Conservation (phyloP, 306 rosid genomes). For the Benincasa hispida region DNA sequence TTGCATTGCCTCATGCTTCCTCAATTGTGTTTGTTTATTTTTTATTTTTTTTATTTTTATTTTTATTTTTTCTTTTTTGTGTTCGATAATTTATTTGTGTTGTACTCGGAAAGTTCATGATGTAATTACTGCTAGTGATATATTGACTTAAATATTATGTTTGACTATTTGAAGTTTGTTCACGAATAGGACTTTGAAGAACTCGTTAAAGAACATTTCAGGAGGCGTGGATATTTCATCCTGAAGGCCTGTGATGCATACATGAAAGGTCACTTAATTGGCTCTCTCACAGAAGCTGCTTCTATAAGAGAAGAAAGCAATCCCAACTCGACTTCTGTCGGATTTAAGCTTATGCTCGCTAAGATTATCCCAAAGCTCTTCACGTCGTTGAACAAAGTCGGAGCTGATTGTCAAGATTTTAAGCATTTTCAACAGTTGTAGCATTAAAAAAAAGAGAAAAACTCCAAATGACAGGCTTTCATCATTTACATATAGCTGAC, state of each 20-base stretch:
- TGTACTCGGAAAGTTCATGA: not conserved
- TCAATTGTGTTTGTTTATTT: not conserved
- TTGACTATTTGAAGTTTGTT: conserved; percentile 6
- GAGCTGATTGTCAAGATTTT: conserved; percentile 78
- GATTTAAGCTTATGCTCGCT: conserved; percentile 89
- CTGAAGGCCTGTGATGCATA: conserved; percentile 93
- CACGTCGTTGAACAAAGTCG: conserved; percentile 46
- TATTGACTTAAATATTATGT: not conserved
- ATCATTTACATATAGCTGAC: conserved; percentile 1
- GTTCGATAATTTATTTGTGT: not conserved
- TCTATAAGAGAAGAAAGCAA: conserved; percentile 39
- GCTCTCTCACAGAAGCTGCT: conserved; percentile 64
- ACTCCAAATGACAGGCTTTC: not conserved
- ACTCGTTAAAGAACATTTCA: conserved; percentile 71
- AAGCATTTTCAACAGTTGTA: conserved; percentile 63
- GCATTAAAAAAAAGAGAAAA: not conserved
- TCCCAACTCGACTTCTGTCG: conserved; percentile 73
- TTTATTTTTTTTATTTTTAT: too few species aligned
- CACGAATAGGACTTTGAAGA: conserved; percentile 65
- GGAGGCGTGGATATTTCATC: conserved; percentile 73
- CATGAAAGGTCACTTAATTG: conserved; percentile 84
- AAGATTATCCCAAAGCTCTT: conserved; percentile 81
- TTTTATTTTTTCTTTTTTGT: too few species aligned
- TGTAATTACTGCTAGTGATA: not conserved
- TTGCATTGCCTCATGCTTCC: not conserved